Evolutionary conservation across 139 green algal genomes (phyloP), one percentile per base, ranked within the genome.

Genomic region (Nannochloris sp.): DNA sequence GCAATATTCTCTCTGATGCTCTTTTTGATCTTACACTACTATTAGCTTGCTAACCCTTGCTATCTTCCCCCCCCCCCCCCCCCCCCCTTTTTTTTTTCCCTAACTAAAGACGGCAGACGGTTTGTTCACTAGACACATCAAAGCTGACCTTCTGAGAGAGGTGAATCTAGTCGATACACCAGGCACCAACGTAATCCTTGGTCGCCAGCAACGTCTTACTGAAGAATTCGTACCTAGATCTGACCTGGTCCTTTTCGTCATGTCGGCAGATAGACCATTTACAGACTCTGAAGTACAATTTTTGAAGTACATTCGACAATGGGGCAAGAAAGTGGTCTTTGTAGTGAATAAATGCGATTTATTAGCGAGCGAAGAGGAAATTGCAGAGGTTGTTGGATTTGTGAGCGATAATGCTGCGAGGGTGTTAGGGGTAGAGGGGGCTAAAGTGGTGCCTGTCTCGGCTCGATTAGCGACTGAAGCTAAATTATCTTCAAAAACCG

Each of bases 271-370:
- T 76, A 64, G 94, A 14, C 88, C 92, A 2, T 92, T 98, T 67
- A 93, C 85, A 12, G 92, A 96, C 55, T 90, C 76, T 65, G 92
- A 98, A 75, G 89, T 96, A 30, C 64, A 72, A 13, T 95, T 96
- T 66, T 72, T 96, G 30, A 74, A 83, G 53, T 96, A 96, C 68
- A 92, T 96, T 58, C 75, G 85, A 35, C 76, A 89, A 68, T 99
- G 94, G 94, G 87, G 89, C 47, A 99, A 99, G 78, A 97, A 97
- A 74, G 89, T 99, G 5, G 82, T 98, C 6, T 99, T 98, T 66
- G 81, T 96, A 34, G 73, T 99, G 24, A 99, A 99, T 83, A 99
- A 99, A 82, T 62, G 80, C 0, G 93, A 98, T 71, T 80, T 95
- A 47, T 74, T 98, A 14, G 56, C 54, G 6, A 68, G 29, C 12